Base-by-base conservation (phyloP, 192 early-diverging fungal genomes). In the Gaertneriomyces sp. region DNA sequence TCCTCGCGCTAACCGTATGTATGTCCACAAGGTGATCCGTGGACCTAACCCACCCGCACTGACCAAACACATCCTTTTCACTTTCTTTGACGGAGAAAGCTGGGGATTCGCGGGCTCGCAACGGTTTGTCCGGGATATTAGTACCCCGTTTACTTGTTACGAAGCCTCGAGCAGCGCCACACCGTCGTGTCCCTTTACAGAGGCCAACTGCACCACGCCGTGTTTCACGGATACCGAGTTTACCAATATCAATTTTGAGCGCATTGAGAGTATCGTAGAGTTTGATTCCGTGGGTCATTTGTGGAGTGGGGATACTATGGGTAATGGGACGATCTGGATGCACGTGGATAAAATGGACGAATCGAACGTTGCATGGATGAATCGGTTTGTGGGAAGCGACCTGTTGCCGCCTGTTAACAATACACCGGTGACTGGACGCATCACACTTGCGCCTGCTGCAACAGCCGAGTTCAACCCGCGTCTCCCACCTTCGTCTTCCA, bases 61-160 rank as follows among this genome's bases (percentile, higher is more conserved):
- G 52, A 69, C 73, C 44, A 89, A 89, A 56, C 82, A 91, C 65
- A 85, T 93, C 20, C 12, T 93, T 33, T 93, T 88, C 71, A 90
- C 88, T 10, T 70, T 82, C 12, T 93, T 93, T 64, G 77, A 80
- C 17, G 85, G 78, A 11, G 91, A 93, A 70, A 55, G 84, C 33
- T 93, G 85, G 81, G 88, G 83, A 39, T 88, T 82, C 68, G 79
- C 86, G 43, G 91, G 91, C n/a, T 93, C 91, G 3, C 81, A 89
- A 66, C 73, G 90, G 42, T 93, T 93, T 72, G 89, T 91, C 4
- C 53, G 89, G 42, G 90, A 92, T 65, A 83, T 93, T 33, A 67
- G 66, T 6, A 64, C 56, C 5, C 75, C 76, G 5, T 81, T 88
- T 58, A 49, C 62, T 38, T 93, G 91, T 70, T 64, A 72, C 7